Evolutionary conservation across 1,284 basidiomycete species (phyloP).

Genomic region (Peniophora sp.): DNA sequence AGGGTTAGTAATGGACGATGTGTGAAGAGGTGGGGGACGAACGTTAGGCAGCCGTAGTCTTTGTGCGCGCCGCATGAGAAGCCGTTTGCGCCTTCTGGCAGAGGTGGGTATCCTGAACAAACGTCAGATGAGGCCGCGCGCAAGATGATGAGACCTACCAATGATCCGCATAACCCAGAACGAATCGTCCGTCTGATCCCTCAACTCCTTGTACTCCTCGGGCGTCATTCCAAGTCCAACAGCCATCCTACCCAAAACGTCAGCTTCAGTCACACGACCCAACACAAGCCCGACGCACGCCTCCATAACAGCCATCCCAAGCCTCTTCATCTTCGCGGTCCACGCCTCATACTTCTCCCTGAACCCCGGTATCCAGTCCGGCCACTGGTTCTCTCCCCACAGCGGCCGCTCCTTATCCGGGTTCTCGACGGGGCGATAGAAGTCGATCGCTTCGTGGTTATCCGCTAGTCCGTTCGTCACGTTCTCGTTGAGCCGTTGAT

Average conservation of each 20-base stretch:
- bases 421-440: slow-evolving; percentile 64
- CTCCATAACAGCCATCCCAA: slow-evolving; percentile 75
- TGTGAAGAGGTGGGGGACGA: slow-evolving; percentile 15
- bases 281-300: slow-evolving; percentile 43
- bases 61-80: slow-evolving; percentile 83
- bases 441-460: slow-evolving; percentile 79
- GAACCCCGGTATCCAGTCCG: slow-evolving; percentile 46
- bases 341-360: slow-evolving; percentile 57
- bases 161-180: slow-evolving; percentile 87
- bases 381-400: slow-evolving; percentile 85
- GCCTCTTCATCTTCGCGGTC: slow-evolving; percentile 74
- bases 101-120: slow-evolving; percentile 67
- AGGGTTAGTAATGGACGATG: slow-evolving; percentile 2
- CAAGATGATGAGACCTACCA: slow-evolving; percentile 33
- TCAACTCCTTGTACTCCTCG: slow-evolving; percentile 64
- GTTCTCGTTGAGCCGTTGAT: slow-evolving; percentile 69
- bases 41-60: slow-evolving; percentile 86
- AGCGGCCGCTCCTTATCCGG: slow-evolving; percentile 64
- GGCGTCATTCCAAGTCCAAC: slow-evolving; percentile 64
- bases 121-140: slow-evolving; percentile 1
- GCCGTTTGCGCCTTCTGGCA: slow-evolving; percentile 70
- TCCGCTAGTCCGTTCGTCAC: slow-evolving; percentile 80
- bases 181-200: slow-evolving; percentile 62
- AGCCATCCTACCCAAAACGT: slow-evolving; percentile 53
- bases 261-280: not conserved